phyloP scores from a whole-genome alignment of 1,139 yeast genomes.

The Debaryomycetaceae sp. region DNA sequence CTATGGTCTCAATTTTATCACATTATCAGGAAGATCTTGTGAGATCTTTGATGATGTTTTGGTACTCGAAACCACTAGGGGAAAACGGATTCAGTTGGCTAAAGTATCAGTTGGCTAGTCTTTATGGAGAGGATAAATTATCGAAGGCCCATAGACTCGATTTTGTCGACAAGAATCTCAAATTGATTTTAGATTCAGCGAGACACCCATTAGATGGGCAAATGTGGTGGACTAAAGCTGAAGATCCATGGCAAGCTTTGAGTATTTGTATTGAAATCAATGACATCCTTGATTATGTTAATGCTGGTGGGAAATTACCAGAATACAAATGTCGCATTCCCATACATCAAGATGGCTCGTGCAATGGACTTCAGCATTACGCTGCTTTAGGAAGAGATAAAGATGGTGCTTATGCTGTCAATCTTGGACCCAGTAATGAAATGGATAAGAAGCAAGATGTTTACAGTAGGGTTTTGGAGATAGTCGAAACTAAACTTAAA shows the following conservation, averaged over 20 bases:
- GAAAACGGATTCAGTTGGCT: conserved; percentile 36
- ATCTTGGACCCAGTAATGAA: conserved; percentile 38
- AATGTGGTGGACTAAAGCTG: conserved; percentile 39
- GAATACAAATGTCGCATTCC: conserved; percentile 34
- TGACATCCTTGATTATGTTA: conserved; percentile 15
- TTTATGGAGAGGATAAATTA: conserved; percentile 31
- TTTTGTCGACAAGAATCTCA: conserved; percentile 25
- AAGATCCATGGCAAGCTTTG: conserved; percentile 42
- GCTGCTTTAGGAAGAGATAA: conserved; percentile 96
- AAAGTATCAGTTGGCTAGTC: conserved; percentile 39
- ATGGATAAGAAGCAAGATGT: conserved; percentile 27
- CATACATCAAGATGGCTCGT: conserved; percentile 63
- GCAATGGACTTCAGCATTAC: conserved; percentile 96
- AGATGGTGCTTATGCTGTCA: conserved; percentile 92
- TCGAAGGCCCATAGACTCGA: conserved; percentile 19
- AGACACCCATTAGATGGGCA: conserved; percentile 20
- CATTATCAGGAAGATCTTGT: conserved; percentile 39
- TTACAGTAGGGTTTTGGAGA: conserved; percentile 30
- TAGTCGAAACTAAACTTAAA: conserved; percentile 19
- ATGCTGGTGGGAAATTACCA: conserved; percentile 15
- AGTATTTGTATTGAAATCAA: conserved; percentile 34
- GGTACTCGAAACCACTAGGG: conserved; percentile 38
- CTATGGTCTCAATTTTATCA: conserved; percentile 33
- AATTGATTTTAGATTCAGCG: conserved; percentile 26
- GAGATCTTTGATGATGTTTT: conserved; percentile 35